Evolutionary conservation across 495 filamentous ascomycete genomes (phyloP), one percentile per base, ranked within the genome.

Genomic region (Alectoria sarmentosa): DNA sequence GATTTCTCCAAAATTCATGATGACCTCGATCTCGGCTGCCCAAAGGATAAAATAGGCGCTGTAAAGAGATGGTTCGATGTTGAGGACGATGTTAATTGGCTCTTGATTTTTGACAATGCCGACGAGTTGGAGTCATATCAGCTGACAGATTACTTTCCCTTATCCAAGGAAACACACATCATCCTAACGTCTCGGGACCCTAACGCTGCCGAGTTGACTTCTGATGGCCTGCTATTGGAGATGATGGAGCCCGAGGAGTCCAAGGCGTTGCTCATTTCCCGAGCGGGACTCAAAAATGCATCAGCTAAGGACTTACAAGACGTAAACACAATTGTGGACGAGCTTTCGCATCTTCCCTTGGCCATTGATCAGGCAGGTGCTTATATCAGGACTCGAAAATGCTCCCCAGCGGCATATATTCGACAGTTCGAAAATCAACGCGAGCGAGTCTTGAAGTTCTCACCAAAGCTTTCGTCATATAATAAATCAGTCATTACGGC

Each of bases 281-380:
- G 42, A 21, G 52, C 63, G 9, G 52, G 54, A 28, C 23, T 65
- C 28, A 26, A 28, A 10, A 32, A 59, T 44, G 34, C 37, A 14
- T 41, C 32, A 34, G 21, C 1, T 11, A 49, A 65, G 44, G 63
- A 65, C 14, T 28, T 59, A 4, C 52, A 34, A 37, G 36, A 65
- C 19, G 63, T 49, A 26, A 30, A 6, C 13, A 23, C 17, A 1
- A 65, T 65, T 32, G 63, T 65, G 21, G 63, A 65, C 26, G 36
- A n/a, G 11, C 37, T 65, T 19, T 39, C 36, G 10, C 42, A 49
- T 37, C 54, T 65, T 23, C 63, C 55, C 11, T 55, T 65, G n/a
- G 63, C 63, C 63, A 46, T 65, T 19, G 63, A 65, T 37, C 63
- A 65, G 54, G 63, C 54, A 34, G 63, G 55, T 21, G 63, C 63